Percentiles rank a stretch among this genome's conserved stretches.
phyloP scores from a whole-genome alignment of 1,284 basidiomycete genomes.

The Tilletia caries region DNA sequence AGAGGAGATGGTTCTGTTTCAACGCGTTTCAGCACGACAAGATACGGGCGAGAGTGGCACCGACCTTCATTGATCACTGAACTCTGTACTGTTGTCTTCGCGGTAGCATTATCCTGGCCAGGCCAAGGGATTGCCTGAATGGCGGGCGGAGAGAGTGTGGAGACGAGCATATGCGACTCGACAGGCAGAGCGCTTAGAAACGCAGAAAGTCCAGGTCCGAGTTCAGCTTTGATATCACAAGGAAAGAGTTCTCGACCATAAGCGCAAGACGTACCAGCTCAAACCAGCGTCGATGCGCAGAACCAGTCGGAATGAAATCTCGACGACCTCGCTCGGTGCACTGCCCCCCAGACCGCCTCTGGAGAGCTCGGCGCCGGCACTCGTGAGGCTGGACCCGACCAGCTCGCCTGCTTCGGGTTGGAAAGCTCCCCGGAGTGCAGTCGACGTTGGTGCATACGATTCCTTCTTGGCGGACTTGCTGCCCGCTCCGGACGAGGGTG shows the following conservation, averaged over 20 bases:
- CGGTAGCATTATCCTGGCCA: slow-evolving; percentile 19
- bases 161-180: slow-evolving; percentile 42
- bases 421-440: slow-evolving; percentile 34
- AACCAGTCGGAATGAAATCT: slow-evolving; percentile 42
- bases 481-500: slow-evolving; percentile 32
- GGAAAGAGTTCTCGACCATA: background rate
- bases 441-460: slow-evolving; percentile 29
- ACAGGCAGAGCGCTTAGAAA: slow-evolving; percentile 22
- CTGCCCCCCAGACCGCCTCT: slow-evolving; percentile 29
- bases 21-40: too few relatives aligned
- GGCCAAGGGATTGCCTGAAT: slow-evolving; percentile 51
- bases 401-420: slow-evolving; percentile 39
- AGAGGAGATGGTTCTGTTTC: too few relatives aligned
- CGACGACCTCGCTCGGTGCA: slow-evolving; percentile 17
- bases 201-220: background rate
- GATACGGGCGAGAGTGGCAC: too few relatives aligned
- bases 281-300: slow-evolving; percentile 47
- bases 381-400: slow-evolving; percentile 6
- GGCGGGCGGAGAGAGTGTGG: slow-evolving; percentile 41
- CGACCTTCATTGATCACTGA: slow-evolving; percentile 3
- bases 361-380: slow-evolving; percentile 24
- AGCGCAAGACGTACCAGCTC: slow-evolving; percentile 22
- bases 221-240: too few relatives aligned
- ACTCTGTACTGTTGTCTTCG: background rate
- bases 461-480: slow-evolving; percentile 29